These are phyloP conservation scores for Salix purpurea DNA, from an alignment of 345 rosid genomes.

Conservation along the genomic window DNA sequence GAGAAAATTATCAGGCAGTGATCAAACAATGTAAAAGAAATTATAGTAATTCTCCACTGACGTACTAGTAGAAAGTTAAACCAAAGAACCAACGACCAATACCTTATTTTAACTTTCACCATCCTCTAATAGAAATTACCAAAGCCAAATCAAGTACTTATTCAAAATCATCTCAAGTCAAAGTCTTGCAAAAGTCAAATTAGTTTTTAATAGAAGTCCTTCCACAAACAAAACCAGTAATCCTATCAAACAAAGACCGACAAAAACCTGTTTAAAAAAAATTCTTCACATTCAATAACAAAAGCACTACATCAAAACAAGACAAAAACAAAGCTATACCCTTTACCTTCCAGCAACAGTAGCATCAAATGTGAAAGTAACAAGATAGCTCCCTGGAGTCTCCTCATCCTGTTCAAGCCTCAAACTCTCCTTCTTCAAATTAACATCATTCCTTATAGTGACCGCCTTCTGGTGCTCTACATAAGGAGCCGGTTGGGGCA, in stretches of 20 bases:
- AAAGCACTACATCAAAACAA: not conserved
- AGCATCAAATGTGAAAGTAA: constrained; percentile 92
- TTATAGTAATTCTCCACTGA: not conserved
- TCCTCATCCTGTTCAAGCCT: constrained; percentile 62
- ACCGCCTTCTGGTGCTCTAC: constrained; percentile 92
- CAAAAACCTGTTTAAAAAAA: not conserved
- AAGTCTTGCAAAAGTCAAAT: constrained; percentile 1
- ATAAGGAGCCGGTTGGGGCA: constrained; percentile 49
- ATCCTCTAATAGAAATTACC: not conserved
- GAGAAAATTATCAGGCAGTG: not conserved
- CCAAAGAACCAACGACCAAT: not conserved
- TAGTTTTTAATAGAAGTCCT: too few species aligned
- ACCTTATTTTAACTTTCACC: not conserved
- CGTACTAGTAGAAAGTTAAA: not conserved
- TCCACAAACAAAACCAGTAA: not conserved
- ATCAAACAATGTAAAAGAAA: not conserved
- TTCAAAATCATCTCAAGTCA: constrained; percentile 1
- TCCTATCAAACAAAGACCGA: not conserved
- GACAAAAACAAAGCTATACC: not conserved
- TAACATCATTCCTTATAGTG: constrained; percentile 75
- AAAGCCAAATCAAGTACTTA: not conserved
- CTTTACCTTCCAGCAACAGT: constrained; percentile 77
- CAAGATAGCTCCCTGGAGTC: constrained; percentile 58
- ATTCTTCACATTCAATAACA: not conserved
- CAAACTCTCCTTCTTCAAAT: constrained; percentile 83